A percentile compares a stretch with the other conserved stretches of the same genome.
phyloP scores from a whole-genome alignment of 192 early-diverging fungal species.

The Rhizophlyctis rosea region DNA sequence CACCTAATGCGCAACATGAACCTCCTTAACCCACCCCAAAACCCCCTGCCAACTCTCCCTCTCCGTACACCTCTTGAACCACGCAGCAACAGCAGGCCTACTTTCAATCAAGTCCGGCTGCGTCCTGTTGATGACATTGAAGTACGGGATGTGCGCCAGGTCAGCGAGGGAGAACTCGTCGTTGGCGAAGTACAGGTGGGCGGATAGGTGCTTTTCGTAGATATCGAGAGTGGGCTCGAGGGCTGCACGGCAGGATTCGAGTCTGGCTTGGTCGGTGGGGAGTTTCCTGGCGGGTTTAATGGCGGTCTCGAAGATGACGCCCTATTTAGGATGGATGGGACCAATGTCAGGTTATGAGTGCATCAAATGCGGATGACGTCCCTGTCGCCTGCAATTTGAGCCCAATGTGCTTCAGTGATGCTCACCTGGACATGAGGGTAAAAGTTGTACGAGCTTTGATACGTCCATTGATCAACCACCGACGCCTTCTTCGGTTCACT shows the following conservation, averaged over 20 bases:
- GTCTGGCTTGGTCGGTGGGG: constrained; percentile 8
- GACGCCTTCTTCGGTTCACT: constrained; percentile 20
- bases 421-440: constrained; percentile 14
- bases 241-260: background rate
- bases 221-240: constrained; percentile 16
- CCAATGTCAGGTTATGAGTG: no score
- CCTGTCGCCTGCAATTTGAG: no score
- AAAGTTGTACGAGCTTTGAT: constrained; percentile 10
- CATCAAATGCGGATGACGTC: no score
- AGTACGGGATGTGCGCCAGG: constrained; percentile 11
- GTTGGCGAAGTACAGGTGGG: constrained; percentile 4
- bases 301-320: constrained; percentile 17
- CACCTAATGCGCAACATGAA: no score
- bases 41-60: background rate
- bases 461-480: constrained; percentile 35
- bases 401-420: no score
- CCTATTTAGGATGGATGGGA: no score
- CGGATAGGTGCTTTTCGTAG: constrained; percentile 15
- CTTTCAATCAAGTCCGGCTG: constrained; percentile 9
- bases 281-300: background rate
- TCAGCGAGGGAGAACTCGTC: constrained; percentile 16
- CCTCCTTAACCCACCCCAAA: constrained; percentile 7
- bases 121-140: constrained; percentile 7
- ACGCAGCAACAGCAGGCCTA: background rate
- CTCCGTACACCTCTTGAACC: background rate